Conservation (phyloP, 176 grass and related monocot species). For the Poa pratensis region DNA sequence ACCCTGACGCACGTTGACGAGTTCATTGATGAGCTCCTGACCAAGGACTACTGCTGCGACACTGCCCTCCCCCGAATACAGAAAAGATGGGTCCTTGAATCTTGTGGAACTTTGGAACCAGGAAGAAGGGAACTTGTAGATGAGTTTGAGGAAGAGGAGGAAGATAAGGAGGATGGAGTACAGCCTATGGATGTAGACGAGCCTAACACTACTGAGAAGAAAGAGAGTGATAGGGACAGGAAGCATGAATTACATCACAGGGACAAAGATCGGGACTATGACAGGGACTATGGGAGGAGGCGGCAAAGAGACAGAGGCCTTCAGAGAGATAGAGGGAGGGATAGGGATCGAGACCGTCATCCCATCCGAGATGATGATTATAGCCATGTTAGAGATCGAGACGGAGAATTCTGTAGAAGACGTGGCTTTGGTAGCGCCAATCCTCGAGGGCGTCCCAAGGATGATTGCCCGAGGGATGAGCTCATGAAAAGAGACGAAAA, state of each 20-base stretch:
- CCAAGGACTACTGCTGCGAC: conserved; percentile 79
- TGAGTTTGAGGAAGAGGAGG: conserved; percentile 97
- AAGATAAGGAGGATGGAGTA: conserved; percentile 62
- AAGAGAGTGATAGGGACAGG: conserved; percentile 54
- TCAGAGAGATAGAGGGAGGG: conserved; percentile 53
- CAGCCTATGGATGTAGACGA: conserved; percentile 66
- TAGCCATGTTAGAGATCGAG: conserved; percentile 41
- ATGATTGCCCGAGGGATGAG: conserved; percentile 47
- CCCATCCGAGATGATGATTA: conserved; percentile 53
- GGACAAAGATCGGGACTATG: conserved; percentile 60
- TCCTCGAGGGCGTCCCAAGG: conserved; percentile 46
- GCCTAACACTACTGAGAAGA: conserved; percentile 60
- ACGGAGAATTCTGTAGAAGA: conserved; percentile 56
- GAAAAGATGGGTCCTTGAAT: conserved; percentile 88
- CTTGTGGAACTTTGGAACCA: conserved; percentile 72
- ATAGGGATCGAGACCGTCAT: conserved; percentile 56
- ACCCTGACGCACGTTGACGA: conserved; percentile 74
- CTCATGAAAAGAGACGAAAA: conserved; percentile 62
- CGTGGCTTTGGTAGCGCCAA: conserved; percentile 48
- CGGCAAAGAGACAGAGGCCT: conserved; percentile 48
- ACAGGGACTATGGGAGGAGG: conserved; percentile 49
- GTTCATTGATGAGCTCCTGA: conserved; percentile 83
- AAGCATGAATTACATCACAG: conserved; percentile 56
- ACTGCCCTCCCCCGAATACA: conserved; percentile 84
- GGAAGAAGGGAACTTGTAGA: conserved; percentile 90